These are phyloP conservation scores for Halophytophthora polymorphica DNA, from an alignment of 352 stramenopile genomes.

Conservation along the genomic window DNA sequence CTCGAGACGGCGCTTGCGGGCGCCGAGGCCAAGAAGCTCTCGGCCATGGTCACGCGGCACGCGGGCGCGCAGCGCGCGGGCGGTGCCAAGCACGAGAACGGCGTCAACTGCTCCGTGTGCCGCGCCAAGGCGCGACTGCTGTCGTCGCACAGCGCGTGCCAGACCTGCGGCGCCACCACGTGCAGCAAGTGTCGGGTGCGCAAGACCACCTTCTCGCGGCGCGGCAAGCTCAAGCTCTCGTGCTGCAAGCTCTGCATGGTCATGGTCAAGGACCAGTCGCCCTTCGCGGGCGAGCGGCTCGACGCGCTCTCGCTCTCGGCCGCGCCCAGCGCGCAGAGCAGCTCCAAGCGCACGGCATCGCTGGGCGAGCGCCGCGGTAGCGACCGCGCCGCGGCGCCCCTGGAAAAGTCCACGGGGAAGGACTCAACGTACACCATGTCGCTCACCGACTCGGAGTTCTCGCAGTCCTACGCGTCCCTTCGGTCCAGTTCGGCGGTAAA, in stretches of 20 bases:
- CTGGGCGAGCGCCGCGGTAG: constrained; percentile 18
- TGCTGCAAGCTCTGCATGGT: constrained; percentile 76
- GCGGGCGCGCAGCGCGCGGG: constrained; percentile 22
- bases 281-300: constrained; percentile 54
- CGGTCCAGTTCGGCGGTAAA: constrained; percentile 55
- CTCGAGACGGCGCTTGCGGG: constrained; percentile 38
- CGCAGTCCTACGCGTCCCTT: constrained; percentile 52
- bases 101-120: constrained; percentile 62
- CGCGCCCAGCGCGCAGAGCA: constrained; percentile 25
- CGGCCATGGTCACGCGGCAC: constrained; percentile 49
- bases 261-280: constrained; percentile 63
- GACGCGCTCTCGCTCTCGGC: constrained; percentile 31
- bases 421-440: constrained; percentile 33
- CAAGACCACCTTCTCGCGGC: constrained; percentile 49
- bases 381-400: constrained; percentile 25
- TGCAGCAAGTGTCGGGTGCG: constrained; percentile 74
- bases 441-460: constrained; percentile 57
- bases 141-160: constrained; percentile 50
- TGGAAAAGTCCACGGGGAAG: constrained; percentile 13
- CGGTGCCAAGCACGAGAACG: constrained; percentile 31
- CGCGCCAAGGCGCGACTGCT: constrained; percentile 50
- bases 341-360: background rate
- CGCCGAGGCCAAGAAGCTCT: constrained; percentile 71
- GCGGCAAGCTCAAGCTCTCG: constrained; percentile 60
- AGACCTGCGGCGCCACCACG: constrained; percentile 68